Evolutionary conservation across 1,139 yeast genomes (phyloP).

Genomic region (Candida albicans): DNA sequence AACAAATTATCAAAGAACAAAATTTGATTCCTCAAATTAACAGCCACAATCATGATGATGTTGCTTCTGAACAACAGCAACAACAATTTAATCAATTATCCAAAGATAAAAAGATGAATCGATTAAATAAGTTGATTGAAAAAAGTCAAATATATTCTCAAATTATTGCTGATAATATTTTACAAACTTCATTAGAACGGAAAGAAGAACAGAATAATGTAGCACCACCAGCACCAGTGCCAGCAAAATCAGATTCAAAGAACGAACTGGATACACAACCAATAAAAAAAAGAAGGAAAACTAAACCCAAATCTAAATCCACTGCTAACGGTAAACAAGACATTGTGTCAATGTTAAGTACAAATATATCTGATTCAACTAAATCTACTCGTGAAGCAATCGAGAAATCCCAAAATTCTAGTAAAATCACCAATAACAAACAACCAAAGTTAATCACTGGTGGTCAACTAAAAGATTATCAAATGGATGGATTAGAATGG

Average conservation of each 20-base stretch:
- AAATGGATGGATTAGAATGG: constrained; percentile 91
- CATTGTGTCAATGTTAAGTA: constrained; percentile 26
- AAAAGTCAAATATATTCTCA: constrained; percentile 82
- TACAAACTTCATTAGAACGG: constrained; percentile 40
- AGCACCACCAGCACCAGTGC: constrained; percentile 1
- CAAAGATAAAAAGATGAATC: constrained; percentile 49
- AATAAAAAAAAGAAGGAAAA: constrained; percentile 13
- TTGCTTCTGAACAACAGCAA: constrained; percentile 21
- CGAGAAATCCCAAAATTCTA: constrained; percentile 21
- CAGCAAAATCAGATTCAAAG: too few relatives aligned
- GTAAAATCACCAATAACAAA: constrained; percentile 20
- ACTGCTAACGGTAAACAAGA: constrained; percentile 15
- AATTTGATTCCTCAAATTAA: not conserved
- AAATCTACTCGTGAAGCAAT: constrained; percentile 24
- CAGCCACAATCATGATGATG: constrained; percentile 17
- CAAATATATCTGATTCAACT: constrained; percentile 20
- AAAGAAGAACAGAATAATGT: constrained; percentile 6
- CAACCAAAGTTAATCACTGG: constrained; percentile 74
- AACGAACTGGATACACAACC: constrained; percentile 10
- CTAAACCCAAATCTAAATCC: constrained; percentile 14
- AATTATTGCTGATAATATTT: constrained; percentile 75
- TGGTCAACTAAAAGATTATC: constrained; percentile 75
- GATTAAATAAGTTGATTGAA: constrained; percentile 71
- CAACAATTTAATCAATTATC: constrained; percentile 41
- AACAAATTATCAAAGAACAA: constrained; percentile 3